Conservation (phyloP, 768 basidiomycete genomes). For the Lactarius indigo region DNA sequence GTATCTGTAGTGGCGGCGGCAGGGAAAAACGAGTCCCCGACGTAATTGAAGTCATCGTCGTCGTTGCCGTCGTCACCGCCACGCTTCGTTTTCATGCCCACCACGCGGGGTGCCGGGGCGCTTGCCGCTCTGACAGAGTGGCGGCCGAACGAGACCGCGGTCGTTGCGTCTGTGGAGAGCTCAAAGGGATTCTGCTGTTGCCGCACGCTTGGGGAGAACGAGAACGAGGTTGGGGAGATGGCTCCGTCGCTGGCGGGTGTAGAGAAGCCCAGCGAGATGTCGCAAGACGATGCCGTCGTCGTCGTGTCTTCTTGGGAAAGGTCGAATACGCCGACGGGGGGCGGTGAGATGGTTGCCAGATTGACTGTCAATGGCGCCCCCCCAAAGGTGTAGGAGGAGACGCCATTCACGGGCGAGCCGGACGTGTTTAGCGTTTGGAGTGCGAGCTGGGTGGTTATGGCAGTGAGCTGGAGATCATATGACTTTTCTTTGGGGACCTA, state of each 20-base stretch:
- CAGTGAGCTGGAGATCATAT: background rate
- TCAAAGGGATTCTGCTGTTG: background rate
- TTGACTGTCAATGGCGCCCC: background rate
- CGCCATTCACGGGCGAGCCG: background rate
- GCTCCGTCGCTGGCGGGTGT: background rate
- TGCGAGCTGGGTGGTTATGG: background rate
- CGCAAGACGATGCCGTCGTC: background rate
- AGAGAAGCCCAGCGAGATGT: background rate
- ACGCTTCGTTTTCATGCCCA: conserved; percentile 2
- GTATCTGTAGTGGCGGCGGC: background rate
- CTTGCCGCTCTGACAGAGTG: conserved; percentile 2
- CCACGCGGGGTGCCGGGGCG: background rate
- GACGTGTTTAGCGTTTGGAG: background rate
- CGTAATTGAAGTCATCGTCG: background rate
- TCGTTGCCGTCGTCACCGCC: background rate
- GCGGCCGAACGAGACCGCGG: background rate
- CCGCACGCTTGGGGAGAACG: background rate
- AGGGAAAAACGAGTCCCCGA: background rate
- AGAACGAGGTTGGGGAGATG: background rate
- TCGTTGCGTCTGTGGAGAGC: background rate
- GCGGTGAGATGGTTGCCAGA: background rate
- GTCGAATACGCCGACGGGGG: too few relatives aligned
- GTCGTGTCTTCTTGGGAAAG: background rate
- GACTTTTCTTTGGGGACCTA: background rate
- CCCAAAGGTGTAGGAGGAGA: background rate